These are phyloP conservation scores for Aspergillus luchuensis DNA, from an alignment of 2,329 filamentous ascomycete species.

Conservation along the genomic window DNA sequence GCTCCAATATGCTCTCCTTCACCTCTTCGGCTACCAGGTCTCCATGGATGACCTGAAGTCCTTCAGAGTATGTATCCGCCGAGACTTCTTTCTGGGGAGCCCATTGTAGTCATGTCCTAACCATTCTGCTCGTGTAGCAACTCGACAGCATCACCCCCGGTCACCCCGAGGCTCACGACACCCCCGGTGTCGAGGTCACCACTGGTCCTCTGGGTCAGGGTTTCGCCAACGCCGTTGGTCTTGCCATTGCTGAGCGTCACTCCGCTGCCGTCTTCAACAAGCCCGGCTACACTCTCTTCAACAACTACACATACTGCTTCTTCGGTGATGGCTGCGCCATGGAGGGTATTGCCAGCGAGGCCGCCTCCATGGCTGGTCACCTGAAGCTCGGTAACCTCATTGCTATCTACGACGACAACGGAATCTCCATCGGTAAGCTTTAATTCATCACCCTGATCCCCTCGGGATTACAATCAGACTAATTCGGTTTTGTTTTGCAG, in stretches of 20 bases:
- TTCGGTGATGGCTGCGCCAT: slow-evolving; percentile 98
- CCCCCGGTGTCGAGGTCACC: slow-evolving; percentile 94
- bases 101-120: slow-evolving; percentile 1
- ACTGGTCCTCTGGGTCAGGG: slow-evolving; percentile 97
- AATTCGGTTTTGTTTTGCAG: slow-evolving; percentile 43
- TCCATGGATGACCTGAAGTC: slow-evolving; percentile 89
- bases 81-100: neutral
- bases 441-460: neutral
- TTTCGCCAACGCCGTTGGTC: slow-evolving; percentile 95
- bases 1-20: slow-evolving; percentile 97
- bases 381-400: slow-evolving; percentile 98
- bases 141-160: slow-evolving; percentile 84
- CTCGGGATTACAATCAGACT: neutral
- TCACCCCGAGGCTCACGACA: slow-evolving; percentile 95
- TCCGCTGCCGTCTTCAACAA: slow-evolving; percentile 93
- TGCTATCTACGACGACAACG: slow-evolving; percentile 96
- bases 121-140: slow-evolving; percentile 50
- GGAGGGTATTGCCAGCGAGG: slow-evolving; percentile 96
- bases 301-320: slow-evolving; percentile 97
- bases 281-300: slow-evolving; percentile 83
- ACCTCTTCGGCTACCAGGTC: slow-evolving; percentile 89
- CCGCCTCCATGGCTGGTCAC: slow-evolving; percentile 89
- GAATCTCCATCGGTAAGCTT: slow-evolving; percentile 75
- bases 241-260: slow-evolving; percentile 95
- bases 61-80: slow-evolving; percentile 76